Conservation (phyloP, 2,329 filamentous ascomycete genomes). For the Ceratocystis papillata region DNA sequence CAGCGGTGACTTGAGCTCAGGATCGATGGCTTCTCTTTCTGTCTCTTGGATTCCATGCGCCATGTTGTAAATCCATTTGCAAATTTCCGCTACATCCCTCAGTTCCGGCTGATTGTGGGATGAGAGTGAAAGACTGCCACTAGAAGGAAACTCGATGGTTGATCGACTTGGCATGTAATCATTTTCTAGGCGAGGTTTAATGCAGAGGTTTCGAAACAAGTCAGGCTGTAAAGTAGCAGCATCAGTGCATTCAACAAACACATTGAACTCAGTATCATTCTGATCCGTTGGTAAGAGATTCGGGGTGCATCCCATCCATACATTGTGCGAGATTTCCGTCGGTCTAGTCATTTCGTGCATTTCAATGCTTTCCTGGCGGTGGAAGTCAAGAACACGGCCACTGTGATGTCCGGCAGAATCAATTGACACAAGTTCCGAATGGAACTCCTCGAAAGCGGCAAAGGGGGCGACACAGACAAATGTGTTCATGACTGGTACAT, state of each 20-base stretch:
- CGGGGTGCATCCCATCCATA: constrained; percentile 72
- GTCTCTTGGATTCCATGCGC: constrained; percentile 49
- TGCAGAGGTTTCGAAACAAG: constrained; percentile 40
- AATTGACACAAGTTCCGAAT: constrained; percentile 62
- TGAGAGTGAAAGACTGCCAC: constrained; percentile 79
- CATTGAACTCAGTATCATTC: constrained; percentile 58
- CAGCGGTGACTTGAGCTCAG: constrained; percentile 25
- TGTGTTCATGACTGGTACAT: constrained; percentile 64
- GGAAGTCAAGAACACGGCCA: constrained; percentile 75
- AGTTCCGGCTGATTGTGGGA: constrained; percentile 74
- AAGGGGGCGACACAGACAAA: constrained; percentile 63
- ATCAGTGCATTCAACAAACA: constrained; percentile 83
- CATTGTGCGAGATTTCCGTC: constrained; percentile 78
- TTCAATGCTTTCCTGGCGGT: constrained; percentile 75
- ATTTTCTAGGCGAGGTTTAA: constrained; percentile 11
- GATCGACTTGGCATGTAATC: constrained; percentile 1
- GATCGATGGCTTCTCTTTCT: not conserved
- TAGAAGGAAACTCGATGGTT: constrained; percentile 76
- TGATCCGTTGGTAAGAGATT: constrained; percentile 46
- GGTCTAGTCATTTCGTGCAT: constrained; percentile 90
- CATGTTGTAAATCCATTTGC: constrained; percentile 79
- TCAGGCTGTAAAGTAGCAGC: constrained; percentile 62
- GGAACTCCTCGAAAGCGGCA: constrained; percentile 56
- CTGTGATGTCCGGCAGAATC: constrained; percentile 62
- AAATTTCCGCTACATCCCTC: constrained; percentile 74